These are phyloP conservation scores for Blumeriella jaapii DNA, from an alignment of 2,329 filamentous ascomycete genomes.

Conservation along the genomic window DNA sequence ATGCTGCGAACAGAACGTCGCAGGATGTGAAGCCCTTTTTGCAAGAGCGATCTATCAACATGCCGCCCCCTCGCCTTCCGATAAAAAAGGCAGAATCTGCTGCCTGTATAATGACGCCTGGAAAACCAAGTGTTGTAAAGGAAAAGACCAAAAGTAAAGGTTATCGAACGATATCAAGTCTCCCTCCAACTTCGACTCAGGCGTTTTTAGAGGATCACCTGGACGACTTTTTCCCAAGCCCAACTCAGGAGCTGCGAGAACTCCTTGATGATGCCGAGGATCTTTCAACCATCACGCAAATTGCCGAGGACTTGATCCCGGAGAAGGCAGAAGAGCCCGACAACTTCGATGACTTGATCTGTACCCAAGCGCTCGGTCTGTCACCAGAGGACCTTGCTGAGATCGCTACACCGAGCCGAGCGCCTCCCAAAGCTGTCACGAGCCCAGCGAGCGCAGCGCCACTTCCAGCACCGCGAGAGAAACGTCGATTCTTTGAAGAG, in stretches of 20 bases:
- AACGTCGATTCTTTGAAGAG: slow-evolving; percentile 19
- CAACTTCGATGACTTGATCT: slow-evolving; percentile 14
- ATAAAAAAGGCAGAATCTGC: slow-evolving; percentile 5
- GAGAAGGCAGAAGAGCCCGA: not conserved
- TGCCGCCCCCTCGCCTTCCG: slow-evolving; percentile 15
- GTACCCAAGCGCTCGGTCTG: slow-evolving; percentile 35
- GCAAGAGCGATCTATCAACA: slow-evolving; percentile 13
- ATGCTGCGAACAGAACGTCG: not conserved
- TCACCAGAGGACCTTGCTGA: slow-evolving; percentile 38
- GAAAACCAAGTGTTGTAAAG: not conserved
- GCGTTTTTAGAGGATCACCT: slow-evolving; percentile 38
- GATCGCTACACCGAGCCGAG: slow-evolving; percentile 25
- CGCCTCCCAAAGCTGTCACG: not conserved
- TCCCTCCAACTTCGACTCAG: slow-evolving; percentile 36
- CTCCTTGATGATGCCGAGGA: slow-evolving; percentile 32
- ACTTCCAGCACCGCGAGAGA: slow-evolving; percentile 5
- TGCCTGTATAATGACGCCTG: slow-evolving; percentile 4
- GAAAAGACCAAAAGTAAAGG: not conserved
- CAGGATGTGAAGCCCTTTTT: slow-evolving; percentile 3
- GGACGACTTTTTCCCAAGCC: slow-evolving; percentile 44
- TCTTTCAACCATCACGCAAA: slow-evolving; percentile 20
- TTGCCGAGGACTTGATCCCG: slow-evolving; percentile 16
- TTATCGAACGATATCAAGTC: not conserved
- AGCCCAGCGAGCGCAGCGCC: not conserved
- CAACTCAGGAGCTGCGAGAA: slow-evolving; percentile 42